Base-by-base conservation (phyloP, 495 filamentous ascomycete genomes). In the Penicillium nucicola region DNA sequence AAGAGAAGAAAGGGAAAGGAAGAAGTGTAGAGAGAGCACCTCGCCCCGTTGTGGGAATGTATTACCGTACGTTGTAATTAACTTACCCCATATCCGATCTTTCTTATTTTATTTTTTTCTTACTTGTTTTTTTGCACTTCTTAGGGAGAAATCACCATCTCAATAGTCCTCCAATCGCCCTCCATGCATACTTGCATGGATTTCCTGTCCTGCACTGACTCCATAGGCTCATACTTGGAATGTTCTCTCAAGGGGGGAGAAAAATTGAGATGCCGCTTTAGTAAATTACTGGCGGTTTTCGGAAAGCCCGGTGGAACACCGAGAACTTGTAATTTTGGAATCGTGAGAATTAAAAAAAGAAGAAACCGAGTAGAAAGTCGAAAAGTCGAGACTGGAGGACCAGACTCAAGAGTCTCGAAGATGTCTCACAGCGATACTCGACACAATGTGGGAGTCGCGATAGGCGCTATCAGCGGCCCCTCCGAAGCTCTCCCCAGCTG, bases 381-480 rank as follows among this genome's bases (percentile, higher is more conserved):
- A 8, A 28, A 9, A 28, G 7, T 9, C 5, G 17, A 34, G 18
- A 30, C 13, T n/a, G n/a, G n/a, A n/a, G n/a, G n/a, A n/a, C n/a
- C n/a, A n/a, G n/a, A n/a, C n/a, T n/a, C n/a, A n/a, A n/a, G 5
- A 22, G 20, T 22, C 20, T 22, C 2, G 20, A 22, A 22, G 20
- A 22, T 22, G 20, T 22, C 20, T 22, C 20, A 22, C 20, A 22
- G 20, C 20, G n/a, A n/a, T 22, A 22, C 20, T 22, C 3, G 2
- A 22, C 20, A 22, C 2, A 22, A 22, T 5, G 20, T 22, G 20
- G 20, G 20, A 22, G 47, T 45, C 35, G 25, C 48, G 51, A 61
- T 61, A 61, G 51, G 53, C 50, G 55, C 59, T 65, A 65, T 65
- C 62, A 62, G 62, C 59, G 62, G 62, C 59, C 56, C 62, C 61